Percentiles rank a stretch among this genome's conserved stretches.
Evolutionary conservation across 495 filamentous ascomycete genomes (phyloP).

Genomic region (Sordaria brevicollis): DNA sequence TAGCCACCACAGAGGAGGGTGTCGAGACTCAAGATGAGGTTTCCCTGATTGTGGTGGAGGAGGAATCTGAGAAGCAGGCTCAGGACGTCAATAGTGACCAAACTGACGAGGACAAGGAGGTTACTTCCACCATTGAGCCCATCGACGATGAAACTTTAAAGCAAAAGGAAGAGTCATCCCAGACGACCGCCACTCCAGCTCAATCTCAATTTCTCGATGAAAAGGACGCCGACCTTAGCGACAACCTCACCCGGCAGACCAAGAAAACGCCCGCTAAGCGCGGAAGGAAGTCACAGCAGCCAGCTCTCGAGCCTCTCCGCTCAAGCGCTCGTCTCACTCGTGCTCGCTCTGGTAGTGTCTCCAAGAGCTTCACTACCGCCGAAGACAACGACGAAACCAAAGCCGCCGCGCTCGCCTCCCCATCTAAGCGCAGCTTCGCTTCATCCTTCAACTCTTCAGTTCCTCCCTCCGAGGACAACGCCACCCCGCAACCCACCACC

Average conservation of each 20-base stretch:
- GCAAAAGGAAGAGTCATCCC: not conserved
- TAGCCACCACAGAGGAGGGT: not conserved
- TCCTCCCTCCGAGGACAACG: not conserved
- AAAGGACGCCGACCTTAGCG: constrained; percentile 17
- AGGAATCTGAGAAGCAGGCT: not conserved
- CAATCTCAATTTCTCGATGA: not conserved
- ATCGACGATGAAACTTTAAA: constrained; percentile 9
- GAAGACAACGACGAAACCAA: constrained; percentile 9
- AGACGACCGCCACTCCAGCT: not conserved
- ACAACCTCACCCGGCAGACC: constrained; percentile 25
- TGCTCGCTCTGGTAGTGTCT: constrained; percentile 17
- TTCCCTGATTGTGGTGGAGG: not conserved
- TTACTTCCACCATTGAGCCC: not conserved
- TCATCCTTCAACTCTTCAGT: constrained; percentile 13
- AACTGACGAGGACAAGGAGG: not conserved
- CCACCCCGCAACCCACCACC: not conserved
- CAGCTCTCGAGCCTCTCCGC: constrained; percentile 14
- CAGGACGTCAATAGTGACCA: not conserved
- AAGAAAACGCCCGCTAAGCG: constrained; percentile 14
- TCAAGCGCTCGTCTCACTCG: constrained; percentile 13
- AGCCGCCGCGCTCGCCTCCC: constrained; percentile 6
- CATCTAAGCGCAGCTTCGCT: constrained; percentile 5
- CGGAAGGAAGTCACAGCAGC: constrained; percentile 7
- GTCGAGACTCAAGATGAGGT: not conserved
- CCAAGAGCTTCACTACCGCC: constrained; percentile 8